These are phyloP conservation scores for Chaetomidium leptoderma DNA, from an alignment of 495 filamentous ascomycete species.

Conservation along the genomic window DNA sequence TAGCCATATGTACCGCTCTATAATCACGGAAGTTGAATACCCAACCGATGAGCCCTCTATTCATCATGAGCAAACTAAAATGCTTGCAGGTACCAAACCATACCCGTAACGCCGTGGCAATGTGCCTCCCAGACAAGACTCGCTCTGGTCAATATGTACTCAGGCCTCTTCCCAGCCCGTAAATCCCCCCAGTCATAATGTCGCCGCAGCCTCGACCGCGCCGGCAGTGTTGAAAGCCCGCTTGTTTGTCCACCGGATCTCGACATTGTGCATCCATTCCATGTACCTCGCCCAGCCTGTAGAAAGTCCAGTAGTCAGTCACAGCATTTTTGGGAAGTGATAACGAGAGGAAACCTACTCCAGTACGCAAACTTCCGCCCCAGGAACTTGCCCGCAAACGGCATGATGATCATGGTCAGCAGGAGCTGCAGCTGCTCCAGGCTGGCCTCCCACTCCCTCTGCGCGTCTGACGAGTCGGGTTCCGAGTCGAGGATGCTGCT, in stretches of 20 bases:
- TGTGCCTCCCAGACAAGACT: slow-evolving; percentile 3
- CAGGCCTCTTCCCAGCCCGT: slow-evolving; percentile 19
- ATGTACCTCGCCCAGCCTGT: slow-evolving; percentile 55
- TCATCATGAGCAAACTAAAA: neutral
- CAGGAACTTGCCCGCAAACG: slow-evolving; percentile 88
- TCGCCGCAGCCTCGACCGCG: slow-evolving; percentile 64
- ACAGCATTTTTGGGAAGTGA: neutral
- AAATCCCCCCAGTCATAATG: slow-evolving; percentile 48
- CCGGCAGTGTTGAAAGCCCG: slow-evolving; percentile 60
- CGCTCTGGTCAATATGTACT: slow-evolving; percentile 13
- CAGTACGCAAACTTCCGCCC: slow-evolving; percentile 93
- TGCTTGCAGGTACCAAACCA: neutral
- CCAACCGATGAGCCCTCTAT: neutral
- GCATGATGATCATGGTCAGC: slow-evolving; percentile 87
- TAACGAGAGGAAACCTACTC: slow-evolving; percentile 55
- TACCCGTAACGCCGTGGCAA: slow-evolving; percentile 16
- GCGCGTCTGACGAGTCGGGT: slow-evolving; percentile 65
- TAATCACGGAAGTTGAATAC: neutral
- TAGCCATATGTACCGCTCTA: neutral
- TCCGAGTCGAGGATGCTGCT: slow-evolving; percentile 57
- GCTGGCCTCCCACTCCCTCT: slow-evolving; percentile 88
- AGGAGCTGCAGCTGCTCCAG: slow-evolving; percentile 90
- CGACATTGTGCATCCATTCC: slow-evolving; percentile 54
- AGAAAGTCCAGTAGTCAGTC: slow-evolving; percentile 19
- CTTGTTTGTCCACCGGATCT: slow-evolving; percentile 50